phyloP scores from a whole-genome alignment of 805 yeast genomes.

The Candida ponderosae region DNA sequence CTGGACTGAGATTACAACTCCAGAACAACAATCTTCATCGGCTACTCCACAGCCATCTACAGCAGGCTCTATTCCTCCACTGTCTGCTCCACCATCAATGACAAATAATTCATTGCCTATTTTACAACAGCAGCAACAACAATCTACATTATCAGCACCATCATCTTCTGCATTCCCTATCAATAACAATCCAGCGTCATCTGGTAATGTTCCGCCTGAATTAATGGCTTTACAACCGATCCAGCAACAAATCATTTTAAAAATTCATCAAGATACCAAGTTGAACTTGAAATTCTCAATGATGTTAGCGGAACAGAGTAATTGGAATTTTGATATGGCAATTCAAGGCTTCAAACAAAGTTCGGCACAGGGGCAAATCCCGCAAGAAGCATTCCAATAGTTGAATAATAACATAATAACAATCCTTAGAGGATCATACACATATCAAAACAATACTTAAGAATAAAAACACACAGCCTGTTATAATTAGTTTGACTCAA shows the following conservation, averaged over 20 bases:
- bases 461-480: no score
- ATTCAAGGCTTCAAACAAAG: slow-evolving; percentile 63
- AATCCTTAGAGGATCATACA: no score
- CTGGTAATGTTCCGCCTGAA: slow-evolving; percentile 5
- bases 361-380: slow-evolving; percentile 19
- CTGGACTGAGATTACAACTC: slow-evolving; percentile 34
- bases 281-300: slow-evolving; percentile 72
- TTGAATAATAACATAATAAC: no score
- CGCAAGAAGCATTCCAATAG: slow-evolving; percentile 19
- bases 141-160: slow-evolving; percentile 8
- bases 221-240: slow-evolving; percentile 48
- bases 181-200: slow-evolving; percentile 8
- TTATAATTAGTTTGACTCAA: no score
- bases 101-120: background rate
- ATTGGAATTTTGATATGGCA: slow-evolving; percentile 72
- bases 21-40: background rate
- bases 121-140: background rate
- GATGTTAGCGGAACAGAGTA: slow-evolving; percentile 82
- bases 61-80: slow-evolving; percentile 4
- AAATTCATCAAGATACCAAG: slow-evolving; percentile 63
- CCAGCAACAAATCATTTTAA: slow-evolving; percentile 60
- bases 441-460: no score
- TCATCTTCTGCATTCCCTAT: slow-evolving; percentile 8
- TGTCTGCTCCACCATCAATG: slow-evolving; percentile 2
- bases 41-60: slow-evolving; percentile 5